phyloP scores from a whole-genome alignment of 306 rosid genomes.

The apple (Malus domestica) region DNA sequence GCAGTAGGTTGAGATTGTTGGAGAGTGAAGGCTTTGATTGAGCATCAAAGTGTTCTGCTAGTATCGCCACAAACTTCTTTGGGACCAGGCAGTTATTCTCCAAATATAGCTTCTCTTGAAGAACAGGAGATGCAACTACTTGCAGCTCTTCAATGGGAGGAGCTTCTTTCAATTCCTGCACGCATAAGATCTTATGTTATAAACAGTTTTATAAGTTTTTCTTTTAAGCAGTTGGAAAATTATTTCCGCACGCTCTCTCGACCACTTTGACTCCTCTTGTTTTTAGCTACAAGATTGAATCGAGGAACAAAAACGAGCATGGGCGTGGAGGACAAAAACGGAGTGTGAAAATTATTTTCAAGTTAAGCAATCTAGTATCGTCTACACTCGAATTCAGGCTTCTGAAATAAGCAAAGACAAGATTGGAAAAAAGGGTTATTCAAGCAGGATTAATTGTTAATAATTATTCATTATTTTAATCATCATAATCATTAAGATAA shows the following conservation, averaged over 20 bases:
- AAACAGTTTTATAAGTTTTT: no score
- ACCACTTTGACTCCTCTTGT: no score
- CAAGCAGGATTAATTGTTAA: no score
- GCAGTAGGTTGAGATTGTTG: constrained; percentile 26
- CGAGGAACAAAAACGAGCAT: no score
- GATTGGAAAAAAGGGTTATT: not conserved
- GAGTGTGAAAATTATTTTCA: no score
- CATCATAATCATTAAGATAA: no score
- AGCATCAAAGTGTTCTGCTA: constrained; percentile 21
- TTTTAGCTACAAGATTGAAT: no score
- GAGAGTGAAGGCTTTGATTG: constrained; percentile 32
- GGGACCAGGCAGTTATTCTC: constrained; percentile 54
- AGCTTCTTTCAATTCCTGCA: not conserved
- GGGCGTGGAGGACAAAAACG: no score
- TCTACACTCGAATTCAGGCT: not conserved
- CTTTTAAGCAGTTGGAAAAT: no score
- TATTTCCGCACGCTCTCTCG: no score
- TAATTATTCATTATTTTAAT: no score
- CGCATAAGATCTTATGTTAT: not conserved
- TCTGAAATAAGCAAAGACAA: not conserved
- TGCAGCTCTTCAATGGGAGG: not conserved
- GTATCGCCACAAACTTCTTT: constrained; percentile 23
- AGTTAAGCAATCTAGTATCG: not conserved
- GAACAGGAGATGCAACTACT: constrained; percentile 30
- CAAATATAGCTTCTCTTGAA: constrained; percentile 54